Percentiles rank a stretch among this genome's conserved stretches.
These are phyloP conservation scores for Grigorovia jiainica DNA, from an alignment of 805 yeast species.

Conservation along the genomic window DNA sequence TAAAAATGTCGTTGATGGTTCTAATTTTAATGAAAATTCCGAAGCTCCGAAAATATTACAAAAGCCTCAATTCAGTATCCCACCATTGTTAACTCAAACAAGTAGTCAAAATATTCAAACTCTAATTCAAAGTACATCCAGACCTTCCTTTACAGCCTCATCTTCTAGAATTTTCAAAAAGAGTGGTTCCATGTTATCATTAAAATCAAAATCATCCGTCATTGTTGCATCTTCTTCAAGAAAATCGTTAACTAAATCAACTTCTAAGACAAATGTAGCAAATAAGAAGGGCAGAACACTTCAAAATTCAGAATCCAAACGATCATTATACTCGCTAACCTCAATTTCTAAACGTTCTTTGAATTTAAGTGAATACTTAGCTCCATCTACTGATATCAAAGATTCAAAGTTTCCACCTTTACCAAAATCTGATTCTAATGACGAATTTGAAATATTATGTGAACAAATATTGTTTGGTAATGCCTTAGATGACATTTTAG, in stretches of 20 bases:
- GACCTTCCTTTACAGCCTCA: slow-evolving; percentile 21
- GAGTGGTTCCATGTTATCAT: slow-evolving; percentile 14
- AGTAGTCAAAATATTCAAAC: slow-evolving; percentile 3
- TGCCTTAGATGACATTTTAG: slow-evolving; percentile 19
- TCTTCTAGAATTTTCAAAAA: slow-evolving; percentile 22
- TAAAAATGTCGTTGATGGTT: too few relatives aligned
- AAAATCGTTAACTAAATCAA: slow-evolving; percentile 6
- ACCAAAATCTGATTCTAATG: slow-evolving; percentile 11
- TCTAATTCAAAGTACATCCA: slow-evolving; percentile 11
- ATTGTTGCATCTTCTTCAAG: slow-evolving; percentile 14
- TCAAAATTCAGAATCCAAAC: slow-evolving; percentile 24
- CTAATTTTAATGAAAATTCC: slow-evolving; percentile 5
- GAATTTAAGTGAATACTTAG: slow-evolving; percentile 24
- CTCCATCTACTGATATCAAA: slow-evolving; percentile 6
- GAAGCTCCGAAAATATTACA: slow-evolving; percentile 22
- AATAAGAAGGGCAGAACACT: slow-evolving; percentile 13
- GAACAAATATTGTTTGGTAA: slow-evolving; percentile 24
- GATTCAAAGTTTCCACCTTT: slow-evolving; percentile 13
- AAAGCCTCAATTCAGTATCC: slow-evolving; percentile 26
- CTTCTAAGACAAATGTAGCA: slow-evolving; percentile 10
- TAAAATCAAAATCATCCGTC: slow-evolving; percentile 12
- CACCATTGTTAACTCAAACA: slow-evolving; percentile 9
- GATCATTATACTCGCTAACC: slow-evolving; percentile 26
- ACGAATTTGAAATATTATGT: slow-evolving; percentile 26
- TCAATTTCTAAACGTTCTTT: slow-evolving; percentile 30